Percentiles rank a stretch among this genome's conserved stretches.
phyloP scores from a whole-genome alignment of 139 green algal species.

The Nannochloris sp. region DNA sequence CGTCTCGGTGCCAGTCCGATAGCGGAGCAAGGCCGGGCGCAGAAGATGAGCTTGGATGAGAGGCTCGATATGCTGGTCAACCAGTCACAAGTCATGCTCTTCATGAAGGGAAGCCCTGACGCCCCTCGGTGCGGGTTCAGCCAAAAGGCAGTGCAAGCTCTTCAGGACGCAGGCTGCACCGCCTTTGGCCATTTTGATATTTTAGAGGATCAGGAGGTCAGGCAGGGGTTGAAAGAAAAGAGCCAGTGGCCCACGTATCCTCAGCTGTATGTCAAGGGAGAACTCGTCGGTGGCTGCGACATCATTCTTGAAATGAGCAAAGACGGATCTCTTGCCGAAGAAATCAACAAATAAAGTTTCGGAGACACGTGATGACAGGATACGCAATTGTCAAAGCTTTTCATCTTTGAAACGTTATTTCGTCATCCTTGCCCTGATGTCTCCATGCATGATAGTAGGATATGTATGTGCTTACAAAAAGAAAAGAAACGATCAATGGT shows the following conservation, averaged over 20 bases:
- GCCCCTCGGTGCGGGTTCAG: slow-evolving; percentile 82
- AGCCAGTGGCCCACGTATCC: slow-evolving; percentile 70
- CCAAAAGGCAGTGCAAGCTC: slow-evolving; percentile 53
- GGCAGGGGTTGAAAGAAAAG: slow-evolving; percentile 72
- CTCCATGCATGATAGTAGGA: background rate
- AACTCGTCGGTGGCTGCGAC: slow-evolving; percentile 82
- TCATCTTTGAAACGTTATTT: too few relatives aligned
- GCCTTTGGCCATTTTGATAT: slow-evolving; percentile 83
- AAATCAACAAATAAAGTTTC: background rate
- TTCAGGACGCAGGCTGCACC: slow-evolving; percentile 30
- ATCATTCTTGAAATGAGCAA: slow-evolving; percentile 66
- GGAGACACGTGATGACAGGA: background rate
- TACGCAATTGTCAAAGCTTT: too few relatives aligned
- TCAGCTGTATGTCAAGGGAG: slow-evolving; percentile 73
- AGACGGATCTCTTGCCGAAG: slow-evolving; percentile 26
- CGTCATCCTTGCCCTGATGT: slow-evolving; percentile 1
- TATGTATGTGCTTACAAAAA: background rate
- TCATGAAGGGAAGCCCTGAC: slow-evolving; percentile 77
- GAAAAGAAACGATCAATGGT: background rate
- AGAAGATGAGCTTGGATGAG: slow-evolving; percentile 2
- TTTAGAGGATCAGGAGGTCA: slow-evolving; percentile 61
- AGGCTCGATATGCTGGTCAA: slow-evolving; percentile 51
- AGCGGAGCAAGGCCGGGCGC: background rate
- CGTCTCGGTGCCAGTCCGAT: background rate
- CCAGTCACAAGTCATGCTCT: slow-evolving; percentile 54